Evolutionary conservation across 805 yeast species (phyloP).

Genomic region (Candida rishiriensis): DNA sequence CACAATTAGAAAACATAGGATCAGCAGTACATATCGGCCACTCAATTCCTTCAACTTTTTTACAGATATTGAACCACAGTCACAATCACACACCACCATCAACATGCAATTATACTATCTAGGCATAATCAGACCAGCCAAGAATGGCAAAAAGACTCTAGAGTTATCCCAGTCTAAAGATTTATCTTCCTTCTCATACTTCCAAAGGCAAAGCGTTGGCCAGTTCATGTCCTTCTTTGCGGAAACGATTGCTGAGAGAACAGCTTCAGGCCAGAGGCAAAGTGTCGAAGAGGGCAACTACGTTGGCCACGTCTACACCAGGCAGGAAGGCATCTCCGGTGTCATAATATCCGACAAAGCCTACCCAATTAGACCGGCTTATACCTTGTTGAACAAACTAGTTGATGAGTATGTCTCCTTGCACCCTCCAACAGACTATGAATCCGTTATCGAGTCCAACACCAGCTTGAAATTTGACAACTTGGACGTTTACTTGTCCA

Average conservation of each 20-base stretch:
- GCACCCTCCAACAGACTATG: conserved; percentile 76
- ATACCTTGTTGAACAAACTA: conserved; percentile 83
- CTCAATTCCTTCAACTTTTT: too few relatives aligned
- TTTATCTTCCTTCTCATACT: conserved; percentile 80
- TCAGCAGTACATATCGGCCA: too few relatives aligned
- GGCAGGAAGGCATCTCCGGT: conserved; percentile 88
- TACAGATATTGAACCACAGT: too few relatives aligned
- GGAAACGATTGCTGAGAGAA: conserved; percentile 85
- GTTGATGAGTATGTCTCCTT: conserved; percentile 85
- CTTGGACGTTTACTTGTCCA: conserved; percentile 64
- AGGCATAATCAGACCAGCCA: conserved; percentile 67
- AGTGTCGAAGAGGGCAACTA: conserved; percentile 89
- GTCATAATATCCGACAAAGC: conserved; percentile 91
- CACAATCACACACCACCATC: too few relatives aligned
- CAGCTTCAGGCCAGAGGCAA: conserved; percentile 87
- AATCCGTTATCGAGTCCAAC: conserved; percentile 39
- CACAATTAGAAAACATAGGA: too few relatives aligned
- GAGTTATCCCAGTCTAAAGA: conserved; percentile 81
- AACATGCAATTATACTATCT: conserved; percentile 86
- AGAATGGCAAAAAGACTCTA: conserved; percentile 51
- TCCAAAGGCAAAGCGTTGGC: conserved; percentile 68
- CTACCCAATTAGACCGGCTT: conserved; percentile 96
- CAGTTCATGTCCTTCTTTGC: conserved; percentile 95
- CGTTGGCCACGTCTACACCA: conserved; percentile 85
- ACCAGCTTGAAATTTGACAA: conserved; percentile 49